Percentiles rank a stretch among this genome's conserved stretches.
phyloP scores from a whole-genome alignment of 441 rosid genomes.

The Eugenia klotzschiana region DNA sequence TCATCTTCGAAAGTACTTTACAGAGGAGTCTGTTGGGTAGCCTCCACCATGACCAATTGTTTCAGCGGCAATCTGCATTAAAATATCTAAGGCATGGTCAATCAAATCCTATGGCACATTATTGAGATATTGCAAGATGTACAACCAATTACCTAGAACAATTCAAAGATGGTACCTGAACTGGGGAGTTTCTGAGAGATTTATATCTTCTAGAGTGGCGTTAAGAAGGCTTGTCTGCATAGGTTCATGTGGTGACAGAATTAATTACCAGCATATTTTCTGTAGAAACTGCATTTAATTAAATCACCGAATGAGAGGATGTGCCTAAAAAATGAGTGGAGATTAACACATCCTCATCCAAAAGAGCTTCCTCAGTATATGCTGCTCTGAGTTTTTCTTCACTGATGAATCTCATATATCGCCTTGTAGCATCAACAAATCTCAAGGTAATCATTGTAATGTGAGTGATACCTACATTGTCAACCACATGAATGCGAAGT shows the following conservation, averaged over 20 bases:
- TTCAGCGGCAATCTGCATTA: slow-evolving; percentile 59
- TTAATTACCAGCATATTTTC: slow-evolving; percentile 89
- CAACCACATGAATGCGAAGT: too few species aligned
- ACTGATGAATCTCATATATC: slow-evolving; percentile 77
- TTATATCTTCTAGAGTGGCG: slow-evolving; percentile 78
- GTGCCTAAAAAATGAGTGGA: neutral
- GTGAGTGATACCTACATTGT: slow-evolving; percentile 73
- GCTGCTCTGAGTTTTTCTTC: slow-evolving; percentile 52
- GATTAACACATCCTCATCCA: neutral
- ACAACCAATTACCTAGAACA: neutral
- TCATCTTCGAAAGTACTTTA: slow-evolving; percentile 78
- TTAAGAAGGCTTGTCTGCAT: slow-evolving; percentile 94
- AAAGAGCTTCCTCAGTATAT: slow-evolving; percentile 53
- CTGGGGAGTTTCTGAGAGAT: slow-evolving; percentile 65
- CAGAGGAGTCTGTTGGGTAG: slow-evolving; percentile 85
- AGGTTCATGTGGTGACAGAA: slow-evolving; percentile 77
- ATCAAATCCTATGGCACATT: neutral
- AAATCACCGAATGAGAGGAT: slow-evolving; percentile 1
- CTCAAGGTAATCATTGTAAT: slow-evolving; percentile 80
- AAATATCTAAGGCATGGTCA: neutral
- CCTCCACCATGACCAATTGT: slow-evolving; percentile 94
- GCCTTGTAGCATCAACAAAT: slow-evolving; percentile 93
- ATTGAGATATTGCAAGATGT: neutral
- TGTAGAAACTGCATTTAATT: slow-evolving; percentile 43
- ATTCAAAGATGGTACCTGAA: slow-evolving; percentile 39